Evolutionary conservation across 2,329 filamentous ascomycete genomes (phyloP), one percentile per base, ranked within the genome.

Genomic region (Triangularia verruculosa): DNA sequence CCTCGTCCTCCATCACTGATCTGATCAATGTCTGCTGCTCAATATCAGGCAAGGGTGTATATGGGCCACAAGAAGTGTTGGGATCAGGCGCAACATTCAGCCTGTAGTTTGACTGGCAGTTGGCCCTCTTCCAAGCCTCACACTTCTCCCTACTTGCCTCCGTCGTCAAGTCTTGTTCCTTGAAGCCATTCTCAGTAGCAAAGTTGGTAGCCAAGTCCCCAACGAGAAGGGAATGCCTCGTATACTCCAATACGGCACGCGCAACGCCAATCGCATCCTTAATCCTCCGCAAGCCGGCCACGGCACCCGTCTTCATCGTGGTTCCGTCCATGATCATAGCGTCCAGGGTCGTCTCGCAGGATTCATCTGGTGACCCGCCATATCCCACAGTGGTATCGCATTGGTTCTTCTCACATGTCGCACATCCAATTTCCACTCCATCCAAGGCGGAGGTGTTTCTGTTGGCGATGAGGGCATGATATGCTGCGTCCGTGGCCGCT

Each of bases 261-360:
- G 83, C 83, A 0, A 84, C 82, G 17, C 77, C 75, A 11, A 84
- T 76, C 51, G 82, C 83, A 64, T 82, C 74, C 43, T 73, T 76
- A 20, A 85, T 72, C 39, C 82, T 77, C 4, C 82, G 78, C 20
- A 86, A 73, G 0, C 76, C 80, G 0, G 82, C 83, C 4, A 86
- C 83, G 4, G 82, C 82, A 51, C 83, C 83, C 0, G 78, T 77
- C 15, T 83, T 82, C 74, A 86, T 77, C n/a, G 76, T 81, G 0
- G 72, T 73, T 27, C 83, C 83, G 70, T 86, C 83, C 79, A 85
- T 85, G 71, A 86, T 78, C 76, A 86, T 78, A n/a, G 83, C 83
- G 72, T 86, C 83, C 13, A 86, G 80, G 0, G 83, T 85, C 2
- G 83, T 85, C 74, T 85, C 83, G 73, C 83, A 86, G 30, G 74